Base-by-base conservation (phyloP, 2,329 filamentous ascomycete species). In the Ophiosphaerella narmari region DNA sequence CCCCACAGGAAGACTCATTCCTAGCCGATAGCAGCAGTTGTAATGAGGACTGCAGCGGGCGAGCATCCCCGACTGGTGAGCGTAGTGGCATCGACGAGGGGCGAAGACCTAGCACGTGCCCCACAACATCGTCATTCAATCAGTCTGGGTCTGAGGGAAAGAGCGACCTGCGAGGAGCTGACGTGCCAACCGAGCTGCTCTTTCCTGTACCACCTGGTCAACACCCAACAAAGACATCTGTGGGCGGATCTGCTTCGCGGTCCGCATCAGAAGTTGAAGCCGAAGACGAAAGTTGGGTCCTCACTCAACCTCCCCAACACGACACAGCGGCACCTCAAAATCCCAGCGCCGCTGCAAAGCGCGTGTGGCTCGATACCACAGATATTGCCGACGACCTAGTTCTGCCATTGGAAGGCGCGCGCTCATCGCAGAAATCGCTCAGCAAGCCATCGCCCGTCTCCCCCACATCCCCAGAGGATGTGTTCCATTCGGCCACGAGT, bases 1-100 rank as follows among this genome's bases (percentile, higher is more conserved):
- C 52, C 40, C 51, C 61, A 7, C 68, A 71, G 33, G 77, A 79
- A 52, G 73, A 76, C 46, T 79, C 80, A 5, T 82, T 81, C 63
- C 76, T 82, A 40, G 74, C 79, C 43, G 81, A 82, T 55, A 80
- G 74, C 61, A 73, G 70, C 54, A 82, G 78, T 55, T 80, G 82
- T 55, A 78, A 79, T 41, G 80, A 79, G 52, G 75, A 77, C 48
- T 71, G 68, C 47, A 74, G 71, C 51, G 71, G 71, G 40, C 65
- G 65, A 35, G 66, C 56, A 32, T 65, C 68, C 42, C 63, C 69
- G 35, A 54, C 64, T 8, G 63, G 57, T 43, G 63, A 66, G 31
- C 60, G 52, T 46, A 61, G 59, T 50, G 54, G 60, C 38, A 48
- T 57, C 32, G 66, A 67, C 50, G 62, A 71, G 60, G 61, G 60